Evolutionary conservation across 2,329 filamentous ascomycete species (phyloP), one percentile per base, ranked within the genome.

Genomic region (Aspergillus udagawae): DNA sequence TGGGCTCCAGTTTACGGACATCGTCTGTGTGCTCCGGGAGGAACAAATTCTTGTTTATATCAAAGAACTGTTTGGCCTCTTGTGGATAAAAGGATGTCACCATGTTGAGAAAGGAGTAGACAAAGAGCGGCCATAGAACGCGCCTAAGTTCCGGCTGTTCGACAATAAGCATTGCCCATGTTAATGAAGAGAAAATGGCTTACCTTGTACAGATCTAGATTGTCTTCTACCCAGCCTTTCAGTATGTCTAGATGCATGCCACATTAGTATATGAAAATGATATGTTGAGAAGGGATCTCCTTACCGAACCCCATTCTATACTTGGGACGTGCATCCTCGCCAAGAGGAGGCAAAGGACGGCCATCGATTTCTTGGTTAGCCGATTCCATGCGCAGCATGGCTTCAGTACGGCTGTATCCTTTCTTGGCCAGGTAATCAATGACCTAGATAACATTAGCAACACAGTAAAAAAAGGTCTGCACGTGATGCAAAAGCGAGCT

Each of bases 371-470:
- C 90, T 45, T 94, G 82, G 65, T 92, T 87, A 25, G 90, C 87
- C 1, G 92, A 96, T 74, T 99, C 94, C 73, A 91, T 89, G 47
- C 94, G 86, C 53, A 99, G 90, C 71, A 94, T 90, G 21, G 93
- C 90, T 74, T 99, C 94, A 0, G 94, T 97, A 25, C 89, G 84
- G 54, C 87, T 92, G 75, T 97, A 99, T 0, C 94, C 94, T 64
- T 97, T 92, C 74, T 99, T 99, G 2, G 92, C 85, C 1, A 99
- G 82, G 73, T 99, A 99, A 67, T 99, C 94, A 8, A 96, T 92
- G 3, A 99, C 87, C 86, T 89, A 67, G 38, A 23, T 38, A 48
- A 32, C 28, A 17, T 61, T 55, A 51, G 51, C 48, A 59, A 58
- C 17, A 45, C 20, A 20, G 53, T 12, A 51, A 21, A 17, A 56